phyloP scores from a whole-genome alignment of 371 early-diverging fungal genomes.

The Actinomucor elegans region DNA sequence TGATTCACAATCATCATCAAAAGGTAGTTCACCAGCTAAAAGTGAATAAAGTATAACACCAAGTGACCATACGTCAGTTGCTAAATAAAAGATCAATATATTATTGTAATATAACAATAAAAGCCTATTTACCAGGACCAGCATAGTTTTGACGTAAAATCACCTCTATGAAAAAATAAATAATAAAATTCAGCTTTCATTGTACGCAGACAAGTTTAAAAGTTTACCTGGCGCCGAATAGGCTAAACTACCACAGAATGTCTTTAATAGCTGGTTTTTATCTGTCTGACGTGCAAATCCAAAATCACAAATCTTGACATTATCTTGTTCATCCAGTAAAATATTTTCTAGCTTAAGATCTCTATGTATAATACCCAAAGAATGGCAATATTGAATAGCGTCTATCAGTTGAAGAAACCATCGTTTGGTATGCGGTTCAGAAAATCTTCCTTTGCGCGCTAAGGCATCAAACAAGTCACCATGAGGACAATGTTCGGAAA shows the following conservation, averaged over 20 bases:
- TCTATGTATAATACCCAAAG: conserved; percentile 71
- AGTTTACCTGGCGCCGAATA: conserved; percentile 75
- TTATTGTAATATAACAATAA: background rate
- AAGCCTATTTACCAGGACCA: conserved; percentile 52
- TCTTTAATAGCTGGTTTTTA: conserved; percentile 67
- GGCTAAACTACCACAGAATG: conserved; percentile 83
- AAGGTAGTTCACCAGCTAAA: conserved; percentile 70
- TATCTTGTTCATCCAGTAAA: conserved; percentile 69
- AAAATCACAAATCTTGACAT: conserved; percentile 86
- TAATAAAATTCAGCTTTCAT: background rate
- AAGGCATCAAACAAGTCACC: conserved; percentile 80
- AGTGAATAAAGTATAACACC: conserved; percentile 76
- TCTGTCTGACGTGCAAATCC: conserved; percentile 82
- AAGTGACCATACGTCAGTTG: conserved; percentile 80
- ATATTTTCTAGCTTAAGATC: conserved; percentile 89
- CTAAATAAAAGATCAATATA: conserved; percentile 20
- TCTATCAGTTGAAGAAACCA: conserved; percentile 74
- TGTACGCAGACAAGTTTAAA: conserved; percentile 1
- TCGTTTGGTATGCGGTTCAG: conserved; percentile 48
- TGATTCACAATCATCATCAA: conserved; percentile 74
- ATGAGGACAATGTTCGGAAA: conserved; percentile 75
- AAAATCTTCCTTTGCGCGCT: conserved; percentile 48
- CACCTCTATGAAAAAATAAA: conserved; percentile 45
- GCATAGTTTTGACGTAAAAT: conserved; percentile 68
- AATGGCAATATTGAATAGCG: conserved; percentile 80